These are phyloP conservation scores for Globisporangium heterothallicum DNA, from an alignment of 352 stramenopile genomes.

Conservation along the genomic window DNA sequence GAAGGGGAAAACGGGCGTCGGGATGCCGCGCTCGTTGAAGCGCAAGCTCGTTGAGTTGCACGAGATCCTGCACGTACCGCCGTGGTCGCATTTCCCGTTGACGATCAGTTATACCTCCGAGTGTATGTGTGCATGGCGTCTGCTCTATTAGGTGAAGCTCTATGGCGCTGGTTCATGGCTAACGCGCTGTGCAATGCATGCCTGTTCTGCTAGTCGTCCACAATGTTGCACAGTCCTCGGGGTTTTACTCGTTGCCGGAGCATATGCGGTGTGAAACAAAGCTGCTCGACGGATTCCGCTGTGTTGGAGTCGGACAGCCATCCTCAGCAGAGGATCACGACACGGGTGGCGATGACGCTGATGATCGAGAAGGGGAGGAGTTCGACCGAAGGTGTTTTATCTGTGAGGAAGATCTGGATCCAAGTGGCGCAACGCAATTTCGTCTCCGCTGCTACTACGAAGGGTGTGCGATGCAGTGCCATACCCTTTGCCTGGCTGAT, in stretches of 20 bases:
- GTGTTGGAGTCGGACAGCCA: constrained; percentile 5
- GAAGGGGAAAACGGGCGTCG: constrained; percentile 30
- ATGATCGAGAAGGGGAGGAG: background rate
- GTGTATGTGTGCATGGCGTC: constrained; percentile 9
- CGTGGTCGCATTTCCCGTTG: constrained; percentile 42
- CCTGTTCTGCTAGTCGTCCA: constrained; percentile 20
- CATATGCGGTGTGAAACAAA: constrained; percentile 38
- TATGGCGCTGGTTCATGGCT: background rate
- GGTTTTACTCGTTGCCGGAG: constrained; percentile 25
- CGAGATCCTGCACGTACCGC: constrained; percentile 51
- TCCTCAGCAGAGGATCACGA: background rate
- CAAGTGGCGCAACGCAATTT: constrained; percentile 6
- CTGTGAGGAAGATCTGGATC: constrained; percentile 27
- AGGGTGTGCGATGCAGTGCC: constrained; percentile 34
- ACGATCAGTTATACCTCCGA: constrained; percentile 49
- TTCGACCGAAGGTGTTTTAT: constrained; percentile 29
- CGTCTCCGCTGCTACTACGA: constrained; percentile 32
- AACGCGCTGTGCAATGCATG: background rate
- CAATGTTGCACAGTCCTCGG: constrained; percentile 24
- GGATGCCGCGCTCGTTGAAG: constrained; percentile 51
- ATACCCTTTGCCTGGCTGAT: constrained; percentile 42
- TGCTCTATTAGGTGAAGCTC: background rate
- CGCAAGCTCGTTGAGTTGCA: constrained; percentile 68
- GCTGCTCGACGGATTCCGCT: constrained; percentile 16
- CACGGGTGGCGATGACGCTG: background rate